Base-by-base conservation (phyloP, 2,329 filamentous ascomycete genomes). In the Pseudocercospora musae region DNA sequence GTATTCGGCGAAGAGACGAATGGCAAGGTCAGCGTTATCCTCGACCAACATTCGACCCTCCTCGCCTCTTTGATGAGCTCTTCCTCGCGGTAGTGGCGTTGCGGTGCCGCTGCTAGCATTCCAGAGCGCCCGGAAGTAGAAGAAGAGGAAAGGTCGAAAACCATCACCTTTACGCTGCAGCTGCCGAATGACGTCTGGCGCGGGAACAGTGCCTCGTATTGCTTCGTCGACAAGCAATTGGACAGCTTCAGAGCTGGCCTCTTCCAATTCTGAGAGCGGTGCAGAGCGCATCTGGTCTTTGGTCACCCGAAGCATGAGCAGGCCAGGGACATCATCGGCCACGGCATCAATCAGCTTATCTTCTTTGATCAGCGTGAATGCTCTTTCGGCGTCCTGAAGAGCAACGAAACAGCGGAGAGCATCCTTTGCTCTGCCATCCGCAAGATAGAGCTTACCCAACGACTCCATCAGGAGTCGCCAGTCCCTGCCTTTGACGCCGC, bases 391-490 rank as follows among this genome's bases (percentile, higher is more conserved):
- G 77, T 99, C 92, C 73, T 97, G 92, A 3, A 98, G 84, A 65
- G 86, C 88, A 72, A 99, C 96, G 73, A 96, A 96, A 76, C 89
- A 95, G 71, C 86, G 88, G 49, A 99, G 80, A 1, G 96, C 94
- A 72, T 98, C 92, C 59, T 90, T 85, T 66, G 91, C 88, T 60
- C 90, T 87, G 0, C 91, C 91, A 68, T 88, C 89, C 8, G 90
- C 90, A 60, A 97, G 86, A 72, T 94, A 91, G 15, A 99, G 81
- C 72, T 88, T 92, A 0, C 92, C 94, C 37, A 99, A 81, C 62
- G 90, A 87, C 72, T 93, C 91, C 79, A 92, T 87, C n/a, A 99
- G 84, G 62, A 96, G 90, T 23, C 87, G 86, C 94, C 94, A 98
- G 72, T 98, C 93, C 25, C 67, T 57, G 0, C 89, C 89, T 66